Conservation (phyloP, 2,329 filamentous ascomycete genomes). For the Hypoxylon sp. region DNA sequence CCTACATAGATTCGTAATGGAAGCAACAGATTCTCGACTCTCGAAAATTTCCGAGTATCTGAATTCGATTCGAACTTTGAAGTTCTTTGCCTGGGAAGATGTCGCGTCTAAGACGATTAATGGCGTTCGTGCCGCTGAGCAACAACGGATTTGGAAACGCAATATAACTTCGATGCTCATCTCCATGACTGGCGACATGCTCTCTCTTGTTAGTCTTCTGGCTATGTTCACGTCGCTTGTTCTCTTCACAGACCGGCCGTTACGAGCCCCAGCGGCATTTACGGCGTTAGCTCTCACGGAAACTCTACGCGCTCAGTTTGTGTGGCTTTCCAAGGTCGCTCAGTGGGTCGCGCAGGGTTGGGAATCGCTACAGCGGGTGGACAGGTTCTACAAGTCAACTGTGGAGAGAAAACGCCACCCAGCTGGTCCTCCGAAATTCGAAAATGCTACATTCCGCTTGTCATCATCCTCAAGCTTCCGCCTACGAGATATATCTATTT, state of each 20-base stretch:
- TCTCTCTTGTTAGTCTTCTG: constrained; percentile 25
- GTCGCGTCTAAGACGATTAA: constrained; percentile 53
- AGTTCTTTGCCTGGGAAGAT: constrained; percentile 58
- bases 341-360: constrained; percentile 52
- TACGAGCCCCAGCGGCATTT: constrained; percentile 41
- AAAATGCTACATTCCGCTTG: constrained; percentile 51
- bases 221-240: constrained; percentile 30
- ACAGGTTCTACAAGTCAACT: constrained; percentile 51
- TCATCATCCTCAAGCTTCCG: constrained; percentile 49
- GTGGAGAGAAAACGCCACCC: constrained; percentile 50
- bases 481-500: constrained; percentile 39
- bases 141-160: constrained; percentile 53
- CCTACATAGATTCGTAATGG: constrained; percentile 48
- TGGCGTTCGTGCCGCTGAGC: constrained; percentile 51
- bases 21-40: constrained; percentile 53
- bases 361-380: constrained; percentile 51
- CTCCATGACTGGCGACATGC: constrained; percentile 42
- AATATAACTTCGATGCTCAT: constrained; percentile 48
- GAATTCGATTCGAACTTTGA: constrained; percentile 55
- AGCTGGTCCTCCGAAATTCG: constrained; percentile 50
- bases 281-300: constrained; percentile 47
- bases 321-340: constrained; percentile 43
- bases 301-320: constrained; percentile 44
- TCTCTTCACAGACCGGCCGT: constrained; percentile 15
- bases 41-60: constrained; percentile 55